Evolutionary conservation across 306 rosid genomes (phyloP).

Genomic region (Parietaria judaica): DNA sequence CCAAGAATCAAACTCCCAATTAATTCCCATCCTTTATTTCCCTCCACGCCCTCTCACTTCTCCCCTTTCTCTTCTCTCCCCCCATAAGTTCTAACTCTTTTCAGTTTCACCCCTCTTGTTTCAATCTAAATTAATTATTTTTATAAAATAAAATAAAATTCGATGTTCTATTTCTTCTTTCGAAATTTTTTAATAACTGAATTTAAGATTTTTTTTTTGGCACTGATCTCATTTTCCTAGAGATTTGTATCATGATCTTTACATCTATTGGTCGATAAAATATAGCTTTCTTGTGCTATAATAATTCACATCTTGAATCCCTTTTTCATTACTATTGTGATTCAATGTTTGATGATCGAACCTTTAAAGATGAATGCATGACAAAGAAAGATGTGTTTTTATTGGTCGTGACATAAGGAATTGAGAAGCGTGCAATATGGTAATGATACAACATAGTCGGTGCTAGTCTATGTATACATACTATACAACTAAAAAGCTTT

Average conservation of each 20-base stretch:
- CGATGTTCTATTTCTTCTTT: too few species aligned
- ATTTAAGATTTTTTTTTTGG: not conserved
- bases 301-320: not conserved
- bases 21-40: slow-evolving; percentile 7
- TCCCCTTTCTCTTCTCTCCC: not conserved
- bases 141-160: too few species aligned
- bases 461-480: not conserved
- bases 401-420: not conserved
- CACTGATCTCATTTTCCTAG: too few species aligned
- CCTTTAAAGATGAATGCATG: slow-evolving; percentile 5
- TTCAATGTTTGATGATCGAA: slow-evolving; percentile 4
- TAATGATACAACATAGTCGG: not conserved
- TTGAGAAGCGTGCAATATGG: slow-evolving; percentile 4
- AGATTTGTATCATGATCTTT: not conserved
- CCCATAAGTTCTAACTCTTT: not conserved
- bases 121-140: not conserved
- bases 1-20: slow-evolving; percentile 20
- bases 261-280: not conserved
- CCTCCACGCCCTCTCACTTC: not conserved
- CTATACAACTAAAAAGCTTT: slow-evolving; percentile 1
- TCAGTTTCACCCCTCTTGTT: not conserved
- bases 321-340: not conserved
- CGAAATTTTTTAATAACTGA: too few species aligned
- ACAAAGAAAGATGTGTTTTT: not conserved
- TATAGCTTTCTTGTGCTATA: not conserved